These are phyloP conservation scores for Saccharum hybrid DNA, from an alignment of 202 grass and related monocot species.

Conservation along the genomic window DNA sequence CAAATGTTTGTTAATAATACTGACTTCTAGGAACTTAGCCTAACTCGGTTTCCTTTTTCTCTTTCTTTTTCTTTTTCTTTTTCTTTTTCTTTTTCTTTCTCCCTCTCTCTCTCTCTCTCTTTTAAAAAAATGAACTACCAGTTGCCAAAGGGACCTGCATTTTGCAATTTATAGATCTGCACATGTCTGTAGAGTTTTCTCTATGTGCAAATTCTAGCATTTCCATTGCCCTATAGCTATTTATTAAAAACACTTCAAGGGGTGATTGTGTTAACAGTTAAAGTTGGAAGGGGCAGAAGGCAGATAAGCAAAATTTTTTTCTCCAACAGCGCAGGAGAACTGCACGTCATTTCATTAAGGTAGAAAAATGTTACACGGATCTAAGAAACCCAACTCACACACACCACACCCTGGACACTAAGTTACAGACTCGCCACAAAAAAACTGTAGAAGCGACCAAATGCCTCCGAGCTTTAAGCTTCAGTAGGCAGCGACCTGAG, in stretches of 20 bases:
- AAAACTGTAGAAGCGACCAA: too few species aligned
- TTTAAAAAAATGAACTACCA: neutral
- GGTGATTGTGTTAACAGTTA: neutral
- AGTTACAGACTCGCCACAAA: too few species aligned
- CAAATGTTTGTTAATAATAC: neutral
- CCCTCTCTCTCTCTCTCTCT: too few species aligned
- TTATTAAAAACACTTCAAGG: slow-evolving; percentile 32
- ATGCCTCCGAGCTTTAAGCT: too few species aligned
- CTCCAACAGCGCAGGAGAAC: too few species aligned
- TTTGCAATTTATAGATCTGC: slow-evolving; percentile 23
- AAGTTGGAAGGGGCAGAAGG: neutral
- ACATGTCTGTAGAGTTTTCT: neutral
- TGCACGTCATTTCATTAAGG: too few species aligned
- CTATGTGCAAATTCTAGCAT: slow-evolving; percentile 33
- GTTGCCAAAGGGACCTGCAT: slow-evolving; percentile 26
- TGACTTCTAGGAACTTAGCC: neutral
- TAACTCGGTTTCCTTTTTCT: neutral
- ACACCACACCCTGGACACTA: too few species aligned
- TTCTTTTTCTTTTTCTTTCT: too few species aligned
- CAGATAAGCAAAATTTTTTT: slow-evolving; percentile 1
- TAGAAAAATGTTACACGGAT: too few species aligned
- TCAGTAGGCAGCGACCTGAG: too few species aligned
- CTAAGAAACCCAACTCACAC: too few species aligned
- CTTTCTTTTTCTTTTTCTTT: neutral
- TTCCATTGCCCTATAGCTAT: neutral